Evolutionary conservation across 192 early-diverging fungal species (phyloP), one percentile per base, ranked within the genome.

Genomic region (Podila minutissima): DNA sequence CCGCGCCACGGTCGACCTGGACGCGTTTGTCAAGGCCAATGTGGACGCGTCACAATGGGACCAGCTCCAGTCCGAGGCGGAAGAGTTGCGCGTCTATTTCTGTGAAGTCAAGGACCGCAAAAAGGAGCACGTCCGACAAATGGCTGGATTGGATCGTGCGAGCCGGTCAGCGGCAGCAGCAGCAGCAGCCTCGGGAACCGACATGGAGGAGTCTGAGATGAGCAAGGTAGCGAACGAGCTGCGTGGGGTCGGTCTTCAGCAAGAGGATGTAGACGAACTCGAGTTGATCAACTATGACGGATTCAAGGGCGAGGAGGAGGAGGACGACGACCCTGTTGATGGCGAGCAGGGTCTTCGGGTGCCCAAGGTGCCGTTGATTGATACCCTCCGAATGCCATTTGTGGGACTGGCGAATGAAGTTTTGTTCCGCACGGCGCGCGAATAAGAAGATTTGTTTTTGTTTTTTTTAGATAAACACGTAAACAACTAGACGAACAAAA

Each of bases 221-320:
- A 65, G 61, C 41, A 65, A 67, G 48, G n/a, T 74, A 59, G n/a
- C 59, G 1, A 67, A 79, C 17, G 72, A 84, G 46, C 51, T 74
- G 55, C 59, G 55, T 19, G 68, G 72, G 10, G 51, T 81, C 24
- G 77, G 77, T 20, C 19, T 81, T 37, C 63, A 59, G 13, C 62
- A 86, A 19, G 73, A 86, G 33, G 84, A 88, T 59, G 66, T 88
- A 53, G 83, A 76, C 31, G 86, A 88, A 29, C 64, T 86, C 19
- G 82, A 87, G 58, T 76, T 85, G 75, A 51, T 78, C 19, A 85
- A 77, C 46, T 73, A 71, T 32, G 61, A 76, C 19, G 62, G 22
- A 4, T 9, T 26, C 4, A 15, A 17, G 31, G 59, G 28, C 0
- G 75, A 70, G 33, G 68, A 77, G 3, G 68, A 77, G 3, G 66